These are phyloP conservation scores for Pyrenochaeta sp. DNA, from an alignment of 2,329 filamentous ascomycete genomes.

Conservation along the genomic window DNA sequence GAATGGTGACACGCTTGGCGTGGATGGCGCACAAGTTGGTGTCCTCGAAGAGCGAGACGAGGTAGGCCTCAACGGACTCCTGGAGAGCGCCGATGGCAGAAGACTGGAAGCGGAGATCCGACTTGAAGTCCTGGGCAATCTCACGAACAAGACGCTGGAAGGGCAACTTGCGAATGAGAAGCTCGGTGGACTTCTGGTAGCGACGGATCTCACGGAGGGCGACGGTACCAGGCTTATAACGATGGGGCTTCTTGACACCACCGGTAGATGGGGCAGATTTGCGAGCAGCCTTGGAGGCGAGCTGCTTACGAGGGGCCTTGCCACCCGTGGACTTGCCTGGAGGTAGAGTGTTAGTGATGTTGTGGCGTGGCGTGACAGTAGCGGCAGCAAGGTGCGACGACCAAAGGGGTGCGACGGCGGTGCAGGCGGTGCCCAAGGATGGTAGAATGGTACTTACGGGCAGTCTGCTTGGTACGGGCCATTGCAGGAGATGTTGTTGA, in stretches of 20 bases:
- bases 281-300: slow-evolving; percentile 98
- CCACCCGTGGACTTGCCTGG: slow-evolving; percentile 77
- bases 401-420: slow-evolving; percentile 24
- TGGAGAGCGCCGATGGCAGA: slow-evolving; percentile 93
- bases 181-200: slow-evolving; percentile 89
- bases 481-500: slow-evolving; percentile 47
- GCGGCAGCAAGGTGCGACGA: slow-evolving; percentile 18
- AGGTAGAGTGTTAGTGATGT: slow-evolving; percentile 41
- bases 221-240: slow-evolving; percentile 71
- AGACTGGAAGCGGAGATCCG: slow-evolving; percentile 90
- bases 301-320: slow-evolving; percentile 88
- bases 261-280: slow-evolving; percentile 98
- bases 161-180: slow-evolving; percentile 81
- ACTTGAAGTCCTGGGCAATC: slow-evolving; percentile 71
- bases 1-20: slow-evolving; percentile 95
- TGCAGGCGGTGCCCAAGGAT: slow-evolving; percentile 22
- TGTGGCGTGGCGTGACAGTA: slow-evolving; percentile 21
- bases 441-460: slow-evolving; percentile 56
- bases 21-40: slow-evolving; percentile 99
- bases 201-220: slow-evolving; percentile 90
- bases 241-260: slow-evolving; percentile 66
- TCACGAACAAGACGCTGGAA: slow-evolving; percentile 83
- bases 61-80: slow-evolving; percentile 94
- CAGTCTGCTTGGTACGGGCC: slow-evolving; percentile 66
- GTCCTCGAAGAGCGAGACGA: slow-evolving; percentile 97